Evolutionary conservation across 2,329 filamentous ascomycete genomes (phyloP), one percentile per base, ranked within the genome.

Genomic region (Ophiocordyceps robertsii): DNA sequence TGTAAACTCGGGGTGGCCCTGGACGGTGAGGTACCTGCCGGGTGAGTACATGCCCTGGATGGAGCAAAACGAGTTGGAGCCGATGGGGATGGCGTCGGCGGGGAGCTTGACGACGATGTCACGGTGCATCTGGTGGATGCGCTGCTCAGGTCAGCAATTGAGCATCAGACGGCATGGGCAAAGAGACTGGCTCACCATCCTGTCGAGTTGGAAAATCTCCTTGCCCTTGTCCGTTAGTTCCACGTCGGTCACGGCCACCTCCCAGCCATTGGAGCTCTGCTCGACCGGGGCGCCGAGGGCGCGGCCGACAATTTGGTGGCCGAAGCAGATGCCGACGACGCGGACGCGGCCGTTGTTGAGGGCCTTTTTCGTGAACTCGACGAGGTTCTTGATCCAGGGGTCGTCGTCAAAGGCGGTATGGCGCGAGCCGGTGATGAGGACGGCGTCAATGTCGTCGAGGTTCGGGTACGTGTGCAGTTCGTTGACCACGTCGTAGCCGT

Each of bases 371-470:
- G 65, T 53, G 41, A 63, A 70, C 43, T 60, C 55, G 21, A 63
- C 62, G 17, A 71, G 55, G 14, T 57, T 55, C 16, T 65, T 37
- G 40, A 71, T 69, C 68, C 67, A 71, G 1, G 58, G 51, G 30
- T 66, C 58, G 39, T 68, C 56, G 37, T 65, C 56, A 44, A 63
- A 69, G 2, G 67, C 61, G 16, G 63, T 67, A 48, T 64, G 58
- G 76, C 77, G 83, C 70, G 70, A 73, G 5, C 90, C 90, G 0
- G 83, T 85, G 47, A 95, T 73, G 35, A 95, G 68, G 29, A 96
- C 67, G 43, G 83, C 89, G 67, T 96, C 90, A 46, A 95, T 65
- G 36, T 80, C 67, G 30, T 82, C 76, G 32, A 92, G 66, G 3
- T 73, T 61, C 0, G 90, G 89, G 61, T 94, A 95, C 17, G 69